Base-by-base conservation (phyloP, 1,284 basidiomycete species). In the Moesziomyces globuligerus region DNA sequence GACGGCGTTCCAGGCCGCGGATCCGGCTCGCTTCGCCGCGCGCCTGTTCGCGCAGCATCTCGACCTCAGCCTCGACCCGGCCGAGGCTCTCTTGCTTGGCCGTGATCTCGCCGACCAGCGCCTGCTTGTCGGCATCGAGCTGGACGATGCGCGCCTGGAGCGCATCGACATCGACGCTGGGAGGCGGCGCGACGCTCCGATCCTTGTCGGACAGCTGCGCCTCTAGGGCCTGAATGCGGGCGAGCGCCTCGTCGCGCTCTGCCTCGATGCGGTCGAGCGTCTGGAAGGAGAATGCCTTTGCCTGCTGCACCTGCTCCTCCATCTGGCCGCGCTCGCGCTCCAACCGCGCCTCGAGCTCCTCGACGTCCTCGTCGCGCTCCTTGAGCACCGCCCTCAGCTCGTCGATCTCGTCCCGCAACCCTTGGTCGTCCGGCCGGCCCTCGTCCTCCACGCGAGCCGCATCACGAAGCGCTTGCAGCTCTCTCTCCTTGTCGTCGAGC, bases 231-330 rank as follows among this genome's bases (percentile, higher is more conserved):
- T 48, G 50, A 7, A 62, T 44, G 13, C 51, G 54, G 25, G 62
- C 55, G 10, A 72, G 49, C 11, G 69, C 69, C 34, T 72, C 37
- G 13, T 72, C 69, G 26, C 69, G 43, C 36, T 57, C 59, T 20
- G 45, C 52, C 51, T 72, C 69, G 43, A 72, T 60, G 21, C 58
- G 57, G 38, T 72, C 69, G 26, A 72, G 59, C 18, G 64, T 64
- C 39, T 67, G 48, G 48, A 72, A 59, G 17, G 69, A 72, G 37
- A 59, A 72, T 3, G 69, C 59, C 36, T 72, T 72, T 9, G 69
- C 69, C 20, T 72, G 69, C 34, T 72, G 59, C 5, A 72, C 69
- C 32, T 72, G 69, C 38, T 67, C 56, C 49, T 72, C 64, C 64
- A 72, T 64, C 25, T 64, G 62, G 7, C 7, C 21, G n/a, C 69